A percentile compares a stretch with the other conserved stretches of the same genome.
Conservation (phyloP, 441 rosid species). For the Gossypium gossypioides region DNA sequence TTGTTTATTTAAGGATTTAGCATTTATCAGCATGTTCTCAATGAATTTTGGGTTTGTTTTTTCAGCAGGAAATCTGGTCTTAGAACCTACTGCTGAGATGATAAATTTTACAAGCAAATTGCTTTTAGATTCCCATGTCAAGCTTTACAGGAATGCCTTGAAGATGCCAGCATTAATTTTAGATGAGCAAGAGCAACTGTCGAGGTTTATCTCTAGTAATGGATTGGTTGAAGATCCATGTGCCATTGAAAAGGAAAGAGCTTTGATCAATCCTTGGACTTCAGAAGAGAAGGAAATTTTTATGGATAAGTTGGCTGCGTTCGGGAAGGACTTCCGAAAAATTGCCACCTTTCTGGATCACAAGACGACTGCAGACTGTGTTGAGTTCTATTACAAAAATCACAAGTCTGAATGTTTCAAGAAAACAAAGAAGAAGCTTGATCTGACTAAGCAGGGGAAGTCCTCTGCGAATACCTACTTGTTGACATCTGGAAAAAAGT, state of each 20-base stretch:
- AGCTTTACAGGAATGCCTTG: conserved; percentile 49
- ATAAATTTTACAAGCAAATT: conserved; percentile 21
- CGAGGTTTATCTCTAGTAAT: conserved; percentile 63
- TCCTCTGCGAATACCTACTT: conserved; percentile 49
- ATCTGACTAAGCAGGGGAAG: conserved; percentile 46
- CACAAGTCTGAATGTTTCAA: conserved; percentile 88
- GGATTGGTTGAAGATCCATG: conserved; percentile 90
- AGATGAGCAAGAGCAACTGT: conserved; percentile 60
- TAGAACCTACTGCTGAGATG: conserved; percentile 40
- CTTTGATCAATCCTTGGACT: conserved; percentile 87
- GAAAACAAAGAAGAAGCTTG: conserved; percentile 68
- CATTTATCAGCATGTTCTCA: background rate
- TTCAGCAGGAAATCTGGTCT: conserved; percentile 55
- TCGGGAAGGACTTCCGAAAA: conserved; percentile 81
- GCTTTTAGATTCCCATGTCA: conserved; percentile 40
- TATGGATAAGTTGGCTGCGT: conserved; percentile 59
- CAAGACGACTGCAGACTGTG: conserved; percentile 95
- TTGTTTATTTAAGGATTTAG: background rate
- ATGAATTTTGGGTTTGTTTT: background rate
- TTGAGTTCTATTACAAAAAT: conserved; percentile 92
- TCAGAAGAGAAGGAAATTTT: conserved; percentile 69
- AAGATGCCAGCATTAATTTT: conserved; percentile 82
- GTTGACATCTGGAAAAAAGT: conserved; percentile 57
- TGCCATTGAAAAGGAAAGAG: conserved; percentile 79
- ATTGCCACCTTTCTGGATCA: conserved; percentile 81